Percentiles rank a stretch among this genome's conserved stretches.
Evolutionary conservation across 345 rosid genomes (phyloP).

Genomic region (Citrus reticulata): DNA sequence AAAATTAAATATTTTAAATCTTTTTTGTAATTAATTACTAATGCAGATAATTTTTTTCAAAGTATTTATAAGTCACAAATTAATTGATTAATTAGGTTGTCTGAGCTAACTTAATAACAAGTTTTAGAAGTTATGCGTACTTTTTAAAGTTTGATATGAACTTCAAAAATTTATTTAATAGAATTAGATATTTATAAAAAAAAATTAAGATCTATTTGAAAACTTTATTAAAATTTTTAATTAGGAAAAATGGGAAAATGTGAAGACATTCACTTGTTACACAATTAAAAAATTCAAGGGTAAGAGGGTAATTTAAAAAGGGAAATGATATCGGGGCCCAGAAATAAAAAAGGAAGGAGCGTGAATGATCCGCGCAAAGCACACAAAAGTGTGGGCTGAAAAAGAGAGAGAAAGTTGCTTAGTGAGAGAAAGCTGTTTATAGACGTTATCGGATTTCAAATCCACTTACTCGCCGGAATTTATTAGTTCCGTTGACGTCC

Average conservation of each 20-base stretch:
- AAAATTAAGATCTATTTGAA: too few relatives aligned
- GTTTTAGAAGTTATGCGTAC: neutral
- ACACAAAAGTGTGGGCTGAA: constrained; percentile 34
- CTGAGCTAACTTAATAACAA: neutral
- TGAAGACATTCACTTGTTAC: neutral
- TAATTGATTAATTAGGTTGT: neutral
- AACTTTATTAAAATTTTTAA: too few relatives aligned
- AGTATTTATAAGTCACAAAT: too few relatives aligned
- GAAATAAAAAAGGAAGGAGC: constrained; percentile 23
- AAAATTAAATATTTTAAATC: too few relatives aligned
- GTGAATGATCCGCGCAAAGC: constrained; percentile 53
- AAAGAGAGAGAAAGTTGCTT: constrained; percentile 26
- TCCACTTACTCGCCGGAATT: constrained; percentile 62
- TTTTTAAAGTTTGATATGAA: neutral
- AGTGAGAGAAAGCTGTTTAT: constrained; percentile 36
- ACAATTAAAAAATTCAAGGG: constrained; percentile 8
- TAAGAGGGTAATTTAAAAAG: constrained; percentile 7
- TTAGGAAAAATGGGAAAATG: too few relatives aligned
- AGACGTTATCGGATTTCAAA: constrained; percentile 91
- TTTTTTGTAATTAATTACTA: too few relatives aligned
- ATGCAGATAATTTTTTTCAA: too few relatives aligned
- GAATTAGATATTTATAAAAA: too few relatives aligned
- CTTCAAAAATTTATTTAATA: neutral
- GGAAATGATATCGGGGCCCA: constrained; percentile 25
- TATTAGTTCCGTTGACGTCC: constrained; percentile 60